Evolutionary conservation across 1,284 basidiomycete genomes (phyloP), one percentile per base, ranked within the genome.

Genomic region (Pseudozyma tsukubaensis): DNA sequence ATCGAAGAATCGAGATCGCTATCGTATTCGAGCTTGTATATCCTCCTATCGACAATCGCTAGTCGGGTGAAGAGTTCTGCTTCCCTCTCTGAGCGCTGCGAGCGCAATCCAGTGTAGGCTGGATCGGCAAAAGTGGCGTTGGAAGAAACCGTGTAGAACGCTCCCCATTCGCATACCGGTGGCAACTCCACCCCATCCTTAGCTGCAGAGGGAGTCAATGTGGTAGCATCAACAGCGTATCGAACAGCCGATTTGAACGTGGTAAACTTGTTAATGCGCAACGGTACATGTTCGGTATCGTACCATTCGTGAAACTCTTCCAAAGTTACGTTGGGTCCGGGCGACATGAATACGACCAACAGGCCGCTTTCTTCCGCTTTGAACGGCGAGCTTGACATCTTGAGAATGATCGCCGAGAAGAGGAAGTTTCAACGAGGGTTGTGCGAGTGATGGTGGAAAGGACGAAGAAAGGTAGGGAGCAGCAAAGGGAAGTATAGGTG

Each of bases 221-320:
- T 21, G 10, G 56, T 40, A 1, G 49, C 50, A 1, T 50, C 42
- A 0, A 75, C 65, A 6, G 50, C 13, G 32, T 77, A 76, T 1
- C 69, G 60, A 4, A 35, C 62, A 3, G 63, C 69, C 7, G 62
- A 60, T 12, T 56, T 58, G 50, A 75, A 76, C 5, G 60, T 53
- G 12, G 34, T 1, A 21, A 78, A 75, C 11, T 37, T 40, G 4
- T 58, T 48, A 11, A 82, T 82, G 1, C 85, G 80, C 3, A 86
- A 59, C 1, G 85, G 85, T 2, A 86, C 82, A 56, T 86, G 85
- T 58, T 86, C 85, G 56, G 78, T 74, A 68, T 85, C 85, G 77
- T 86, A 86, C 85, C 85, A 86, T 44, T 84, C 84, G 47, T 84
- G 79, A 51, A 84, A 84, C 59, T 84, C 83, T 4, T 60, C 52